These are phyloP conservation scores for Apiospora arundinis DNA, from an alignment of 2,329 filamentous ascomycete species.

Conservation along the genomic window DNA sequence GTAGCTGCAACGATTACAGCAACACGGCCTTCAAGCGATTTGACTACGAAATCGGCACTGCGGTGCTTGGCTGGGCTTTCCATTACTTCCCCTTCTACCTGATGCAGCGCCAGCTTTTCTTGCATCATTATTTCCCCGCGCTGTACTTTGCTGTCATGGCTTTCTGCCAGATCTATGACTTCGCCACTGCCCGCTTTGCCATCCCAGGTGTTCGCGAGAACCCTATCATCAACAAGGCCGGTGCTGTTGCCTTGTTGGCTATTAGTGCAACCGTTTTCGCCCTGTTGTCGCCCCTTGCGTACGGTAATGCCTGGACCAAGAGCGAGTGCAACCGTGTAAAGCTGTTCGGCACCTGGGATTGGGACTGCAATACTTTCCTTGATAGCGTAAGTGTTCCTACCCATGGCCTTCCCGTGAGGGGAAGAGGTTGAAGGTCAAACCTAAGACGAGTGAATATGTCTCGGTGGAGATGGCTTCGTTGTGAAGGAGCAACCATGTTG, in stretches of 20 bases:
- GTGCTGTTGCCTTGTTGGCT: constrained; percentile 75
- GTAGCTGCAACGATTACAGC: constrained; percentile 85
- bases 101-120: constrained; percentile 96
- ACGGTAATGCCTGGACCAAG: constrained; percentile 95
- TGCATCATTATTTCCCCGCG: constrained; percentile 98
- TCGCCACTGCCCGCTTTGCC: constrained; percentile 74
- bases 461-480: neutral
- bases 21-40: constrained; percentile 90
- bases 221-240: constrained; percentile 76
- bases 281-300: constrained; percentile 87
- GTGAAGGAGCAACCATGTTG: neutral
- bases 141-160: constrained; percentile 93
- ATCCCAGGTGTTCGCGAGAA: constrained; percentile 71
- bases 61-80: constrained; percentile 91
- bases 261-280: constrained; percentile 78
- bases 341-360: constrained; percentile 90
- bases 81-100: constrained; percentile 99
- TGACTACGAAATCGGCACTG: constrained; percentile 93
- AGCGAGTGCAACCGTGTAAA: constrained; percentile 85
- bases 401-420: constrained; percentile 44
- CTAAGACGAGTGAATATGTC: neutral
- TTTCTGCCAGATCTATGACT: constrained; percentile 90
- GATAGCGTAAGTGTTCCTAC: constrained; percentile 74
- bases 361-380: constrained; percentile 95
- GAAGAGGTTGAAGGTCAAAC: constrained; percentile 33